A percentile compares a stretch with the other conserved stretches of the same genome.
These are phyloP conservation scores for Solanum dulcamara DNA, from an alignment of 257 asterid genomes.

Conservation along the genomic window DNA sequence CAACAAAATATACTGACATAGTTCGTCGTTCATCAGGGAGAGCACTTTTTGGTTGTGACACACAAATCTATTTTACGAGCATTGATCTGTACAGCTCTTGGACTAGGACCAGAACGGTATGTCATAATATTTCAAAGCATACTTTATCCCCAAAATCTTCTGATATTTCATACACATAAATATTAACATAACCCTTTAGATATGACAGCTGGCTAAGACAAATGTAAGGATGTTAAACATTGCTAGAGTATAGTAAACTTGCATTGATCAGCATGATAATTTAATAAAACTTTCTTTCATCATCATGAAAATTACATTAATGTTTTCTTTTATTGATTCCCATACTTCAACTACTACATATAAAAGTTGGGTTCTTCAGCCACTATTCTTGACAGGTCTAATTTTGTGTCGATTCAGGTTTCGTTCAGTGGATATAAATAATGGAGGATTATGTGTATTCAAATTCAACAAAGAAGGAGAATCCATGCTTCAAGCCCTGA, in stretches of 20 bases:
- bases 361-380: neutral
- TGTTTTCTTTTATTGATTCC: neutral
- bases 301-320: neutral
- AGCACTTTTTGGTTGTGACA: slow-evolving; percentile 57
- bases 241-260: neutral
- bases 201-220: neutral
- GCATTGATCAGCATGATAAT: neutral
- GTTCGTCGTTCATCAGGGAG: slow-evolving; percentile 37
- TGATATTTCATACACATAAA: neutral
- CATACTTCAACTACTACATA: neutral
- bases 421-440: slow-evolving; percentile 52
- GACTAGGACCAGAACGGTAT: slow-evolving; percentile 66
- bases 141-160: neutral
- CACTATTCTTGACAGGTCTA: neutral
- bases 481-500: slow-evolving; percentile 54
- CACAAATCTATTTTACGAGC: slow-evolving; percentile 84
- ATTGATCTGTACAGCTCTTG: slow-evolving; percentile 76
- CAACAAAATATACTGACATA: neutral
- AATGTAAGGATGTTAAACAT: neutral
- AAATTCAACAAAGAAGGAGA: slow-evolving; percentile 52
- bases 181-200: neutral
- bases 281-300: neutral
- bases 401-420: slow-evolving; percentile 26
- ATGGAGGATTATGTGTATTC: slow-evolving; percentile 67
- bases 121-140: neutral